Evolutionary conservation across 495 filamentous ascomycete genomes (phyloP), one percentile per base, ranked within the genome.

Genomic region (Letharia columbiana): DNA sequence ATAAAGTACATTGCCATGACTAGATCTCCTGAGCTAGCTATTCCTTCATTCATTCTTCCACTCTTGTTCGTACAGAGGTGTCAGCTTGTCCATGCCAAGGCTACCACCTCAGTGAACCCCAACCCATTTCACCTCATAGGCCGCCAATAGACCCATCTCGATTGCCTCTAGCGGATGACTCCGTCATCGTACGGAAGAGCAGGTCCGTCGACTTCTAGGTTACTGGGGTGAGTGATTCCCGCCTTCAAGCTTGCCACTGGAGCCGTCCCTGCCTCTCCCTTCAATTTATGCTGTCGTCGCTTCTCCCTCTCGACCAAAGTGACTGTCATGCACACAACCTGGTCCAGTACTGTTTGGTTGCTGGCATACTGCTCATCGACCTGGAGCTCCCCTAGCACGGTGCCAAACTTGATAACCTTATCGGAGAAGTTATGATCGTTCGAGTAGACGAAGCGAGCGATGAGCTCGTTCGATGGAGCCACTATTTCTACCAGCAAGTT

Each of bases 361-460:
- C 23, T 33, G 31, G 23, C 59, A 31, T 61, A 45, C 17, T 61
- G 39, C 31, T 44, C 37, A 28, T 44, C 39, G 23, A 61, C 39
- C 31, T 61, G 40, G 12, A 61, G 42, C n/a, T 42, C 59, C 4
- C 59, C 59, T 28, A 44, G 59, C 37, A 61, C 59, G 39, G 59
- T 61, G 31, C 8, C 11, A 44, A 42, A 41, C 9, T 61, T 61
- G 40, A 61, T 45, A 31, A 42, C 20, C 42, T 35, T 61, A 6
- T 33, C 59, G 8, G 42, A 42, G 58, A 61, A 45, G 2, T 15
- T 35, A 44, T 61, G 59, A 31, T 44, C 39, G 39, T 45, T 45
- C n/a, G 39, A 61, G 39, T 61, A 61, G 59, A 45, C 6, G 18
- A 61, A 44, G 28, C 42, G 59, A 61, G 59, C 59, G n/a, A 61